A percentile compares a stretch with the other conserved stretches of the same genome.
phyloP scores from a whole-genome alignment of 1,284 basidiomycete genomes.

The Malassezia obtusa region DNA sequence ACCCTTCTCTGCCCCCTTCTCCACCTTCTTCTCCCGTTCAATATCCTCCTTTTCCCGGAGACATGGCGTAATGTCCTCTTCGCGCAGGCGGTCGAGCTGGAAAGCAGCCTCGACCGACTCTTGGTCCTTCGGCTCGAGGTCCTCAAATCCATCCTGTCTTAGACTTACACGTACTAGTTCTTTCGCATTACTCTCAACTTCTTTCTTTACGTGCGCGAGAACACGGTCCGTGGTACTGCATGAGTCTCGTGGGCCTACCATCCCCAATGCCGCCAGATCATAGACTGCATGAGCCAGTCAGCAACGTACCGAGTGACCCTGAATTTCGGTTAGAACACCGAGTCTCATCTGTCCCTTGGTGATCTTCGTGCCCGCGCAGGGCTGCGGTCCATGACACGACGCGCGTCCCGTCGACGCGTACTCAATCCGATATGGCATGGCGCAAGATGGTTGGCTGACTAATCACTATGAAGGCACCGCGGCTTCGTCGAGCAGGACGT shows the following conservation, averaged over 20 bases:
- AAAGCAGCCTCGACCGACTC: conserved; percentile 10
- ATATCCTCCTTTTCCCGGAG: conserved; percentile 8
- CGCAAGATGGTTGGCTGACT: conserved; percentile 3
- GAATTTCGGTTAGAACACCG: conserved; percentile 66
- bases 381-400: conserved; percentile 82
- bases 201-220: conserved; percentile 6
- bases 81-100: conserved; percentile 10
- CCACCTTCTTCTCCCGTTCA: not conserved
- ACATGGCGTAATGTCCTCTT: conserved; percentile 9
- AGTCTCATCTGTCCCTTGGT: conserved; percentile 63
- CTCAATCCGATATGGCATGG: conserved; percentile 32
- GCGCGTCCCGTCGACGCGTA: conserved; percentile 53
- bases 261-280: conserved; percentile 71
- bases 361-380: conserved; percentile 67
- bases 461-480: conserved; percentile 7
- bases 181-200: conserved; percentile 5
- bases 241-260: conserved; percentile 50
- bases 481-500: conserved; percentile 36
- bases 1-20: not conserved
- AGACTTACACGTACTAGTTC: conserved; percentile 5
- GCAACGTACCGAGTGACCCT: conserved; percentile 51
- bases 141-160: conserved; percentile 14
- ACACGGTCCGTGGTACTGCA: conserved; percentile 13
- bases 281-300: conserved; percentile 35
- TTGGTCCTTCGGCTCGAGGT: conserved; percentile 7